A percentile compares a stretch with the other conserved stretches of the same genome.
Conservation (phyloP, 495 filamentous ascomycete species). For the Rhypophila decipiens region DNA sequence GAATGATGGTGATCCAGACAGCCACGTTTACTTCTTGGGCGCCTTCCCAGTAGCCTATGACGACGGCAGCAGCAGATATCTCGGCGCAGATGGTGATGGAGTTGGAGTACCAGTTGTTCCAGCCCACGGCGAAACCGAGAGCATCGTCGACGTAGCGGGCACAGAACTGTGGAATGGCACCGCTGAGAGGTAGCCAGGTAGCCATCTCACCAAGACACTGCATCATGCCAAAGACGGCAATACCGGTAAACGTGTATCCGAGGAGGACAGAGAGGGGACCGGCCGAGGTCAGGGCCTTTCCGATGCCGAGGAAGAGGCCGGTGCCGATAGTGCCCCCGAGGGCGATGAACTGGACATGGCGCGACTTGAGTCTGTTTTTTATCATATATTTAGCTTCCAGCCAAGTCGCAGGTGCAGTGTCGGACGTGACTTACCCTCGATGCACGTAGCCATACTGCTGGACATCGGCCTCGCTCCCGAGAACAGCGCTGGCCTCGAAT, state of each 20-base stretch:
- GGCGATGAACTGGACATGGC: conserved; percentile 58
- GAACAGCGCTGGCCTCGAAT: background rate
- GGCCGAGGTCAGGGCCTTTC: conserved; percentile 48
- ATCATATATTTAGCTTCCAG: background rate
- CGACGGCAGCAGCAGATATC: conserved; percentile 32
- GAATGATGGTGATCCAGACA: conserved; percentile 46
- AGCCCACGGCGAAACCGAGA: conserved; percentile 70
- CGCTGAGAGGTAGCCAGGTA: conserved; percentile 52
- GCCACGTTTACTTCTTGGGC: conserved; percentile 31
- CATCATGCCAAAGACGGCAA: conserved; percentile 25
- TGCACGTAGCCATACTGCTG: conserved; percentile 7
- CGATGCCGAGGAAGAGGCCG: conserved; percentile 57
- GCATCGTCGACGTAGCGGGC: conserved; percentile 63
- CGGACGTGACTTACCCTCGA: conserved; percentile 3
- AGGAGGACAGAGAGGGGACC: conserved; percentile 56
- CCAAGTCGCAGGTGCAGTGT: background rate
- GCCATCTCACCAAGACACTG: conserved; percentile 48
- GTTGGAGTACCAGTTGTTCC: conserved; percentile 46
- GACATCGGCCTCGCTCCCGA: conserved; percentile 5
- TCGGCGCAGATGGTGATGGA: conserved; percentile 30
- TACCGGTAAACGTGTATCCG: conserved; percentile 28
- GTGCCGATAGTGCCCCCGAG: conserved; percentile 60
- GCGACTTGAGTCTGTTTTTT: conserved; percentile 19
- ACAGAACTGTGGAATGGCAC: conserved; percentile 52
- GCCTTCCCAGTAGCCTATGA: conserved; percentile 43